Percentiles rank a stretch among this genome's conserved stretches.
Conservation (phyloP, 352 stramenopile genomes). For the Salisapilia sapeloensis region DNA sequence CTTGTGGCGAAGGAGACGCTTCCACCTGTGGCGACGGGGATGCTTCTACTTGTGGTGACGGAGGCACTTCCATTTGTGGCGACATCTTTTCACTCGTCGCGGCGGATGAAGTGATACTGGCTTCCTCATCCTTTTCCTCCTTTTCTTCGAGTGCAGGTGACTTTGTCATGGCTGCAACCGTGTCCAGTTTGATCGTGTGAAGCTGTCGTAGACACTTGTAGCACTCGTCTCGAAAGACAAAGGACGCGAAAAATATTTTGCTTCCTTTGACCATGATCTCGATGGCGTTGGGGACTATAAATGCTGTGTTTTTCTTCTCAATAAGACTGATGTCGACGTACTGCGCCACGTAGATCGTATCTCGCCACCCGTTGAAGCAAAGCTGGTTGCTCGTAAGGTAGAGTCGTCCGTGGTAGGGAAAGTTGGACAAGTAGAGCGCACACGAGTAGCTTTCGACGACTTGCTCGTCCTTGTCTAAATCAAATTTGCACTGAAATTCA, state of each 20-base stretch:
- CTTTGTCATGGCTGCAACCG: slow-evolving; percentile 27
- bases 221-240: slow-evolving; percentile 74
- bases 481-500: no score
- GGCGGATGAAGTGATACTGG: no score
- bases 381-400: slow-evolving; percentile 61
- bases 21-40: no score
- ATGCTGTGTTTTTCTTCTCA: slow-evolving; percentile 74
- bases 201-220: slow-evolving; percentile 64
- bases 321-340: slow-evolving; percentile 54
- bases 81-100: no score
- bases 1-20: no score
- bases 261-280: slow-evolving; percentile 58
- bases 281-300: slow-evolving; percentile 76
- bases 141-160: slow-evolving; percentile 1
- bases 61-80: no score
- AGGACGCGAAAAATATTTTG: slow-evolving; percentile 68
- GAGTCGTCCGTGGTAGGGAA: slow-evolving; percentile 61
- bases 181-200: slow-evolving; percentile 58
- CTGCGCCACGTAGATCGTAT: slow-evolving; percentile 56
- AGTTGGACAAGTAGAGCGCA: slow-evolving; percentile 61
- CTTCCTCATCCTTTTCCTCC: slow-evolving; percentile 1
- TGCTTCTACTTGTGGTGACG: no score
- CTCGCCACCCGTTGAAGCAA: slow-evolving; percentile 70
- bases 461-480: slow-evolving; percentile 53
- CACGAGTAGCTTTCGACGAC: slow-evolving; percentile 76